Conservation (phyloP, 2,329 filamentous ascomycete genomes). For the Uncinocarpus reesii region DNA sequence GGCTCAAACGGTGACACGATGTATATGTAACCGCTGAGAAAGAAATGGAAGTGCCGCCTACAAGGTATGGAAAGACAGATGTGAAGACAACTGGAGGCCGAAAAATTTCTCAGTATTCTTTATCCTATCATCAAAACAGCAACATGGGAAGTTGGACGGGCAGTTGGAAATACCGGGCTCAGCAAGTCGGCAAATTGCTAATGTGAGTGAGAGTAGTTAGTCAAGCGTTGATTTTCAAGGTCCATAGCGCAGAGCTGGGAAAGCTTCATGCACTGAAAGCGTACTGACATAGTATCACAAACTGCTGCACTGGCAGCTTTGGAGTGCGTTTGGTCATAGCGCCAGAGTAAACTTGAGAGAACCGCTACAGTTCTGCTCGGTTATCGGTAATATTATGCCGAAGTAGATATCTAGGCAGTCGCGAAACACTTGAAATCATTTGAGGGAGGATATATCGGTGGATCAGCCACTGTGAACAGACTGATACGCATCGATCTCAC, state of each 20-base stretch:
- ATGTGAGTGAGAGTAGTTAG: conserved; percentile 9
- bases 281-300: conserved; percentile 61
- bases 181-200: conserved; percentile 67
- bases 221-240: background rate
- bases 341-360: background rate
- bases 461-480: background rate
- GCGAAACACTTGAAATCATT: background rate
- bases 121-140: conserved; percentile 1
- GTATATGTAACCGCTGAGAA: background rate
- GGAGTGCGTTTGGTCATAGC: background rate
- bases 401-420: background rate
- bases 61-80: conserved; percentile 55
- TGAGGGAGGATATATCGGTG: background rate
- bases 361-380: background rate
- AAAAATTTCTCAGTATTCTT: conserved; percentile 12
- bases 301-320: conserved; percentile 65
- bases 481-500: too few relatives aligned
- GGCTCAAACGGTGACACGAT: conserved; percentile 3
- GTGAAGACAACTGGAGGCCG: conserved; percentile 45
- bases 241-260: background rate
- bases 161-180: conserved; percentile 48
- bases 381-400: conserved; percentile 1
- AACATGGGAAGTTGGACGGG: conserved; percentile 14
- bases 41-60: conserved; percentile 21
- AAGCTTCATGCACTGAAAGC: background rate